phyloP scores from a whole-genome alignment of 495 filamentous ascomycete genomes.

The Arthonia radiata region DNA sequence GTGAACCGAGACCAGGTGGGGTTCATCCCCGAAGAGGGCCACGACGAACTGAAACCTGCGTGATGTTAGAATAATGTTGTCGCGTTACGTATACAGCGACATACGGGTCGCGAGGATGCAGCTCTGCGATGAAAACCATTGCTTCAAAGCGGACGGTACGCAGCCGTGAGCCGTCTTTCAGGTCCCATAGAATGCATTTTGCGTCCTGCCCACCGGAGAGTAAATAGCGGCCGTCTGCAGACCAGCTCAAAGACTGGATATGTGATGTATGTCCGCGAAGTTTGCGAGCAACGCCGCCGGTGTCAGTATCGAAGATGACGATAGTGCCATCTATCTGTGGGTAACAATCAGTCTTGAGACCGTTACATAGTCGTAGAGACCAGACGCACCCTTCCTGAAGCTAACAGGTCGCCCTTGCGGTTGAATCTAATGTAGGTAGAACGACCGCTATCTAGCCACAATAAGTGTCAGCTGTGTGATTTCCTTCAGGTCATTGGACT shows the following conservation, averaged over 20 bases:
- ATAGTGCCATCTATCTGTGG: slow-evolving; percentile 61
- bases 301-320: slow-evolving; percentile 90
- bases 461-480: too few species aligned
- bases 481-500: too few species aligned
- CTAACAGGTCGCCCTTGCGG: slow-evolving; percentile 76
- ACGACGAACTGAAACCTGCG: slow-evolving; percentile 54
- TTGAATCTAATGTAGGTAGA: slow-evolving; percentile 66
- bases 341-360: slow-evolving; percentile 4
- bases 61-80: slow-evolving; percentile 2
- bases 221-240: slow-evolving; percentile 71
- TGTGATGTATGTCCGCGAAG: slow-evolving; percentile 74
- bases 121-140: slow-evolving; percentile 80
- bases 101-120: slow-evolving; percentile 80
- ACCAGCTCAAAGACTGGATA: slow-evolving; percentile 84
- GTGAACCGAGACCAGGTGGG: slow-evolving; percentile 61
- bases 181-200: slow-evolving; percentile 87
- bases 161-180: slow-evolving; percentile 43
- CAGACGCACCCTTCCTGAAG: slow-evolving; percentile 51
- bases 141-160: slow-evolving; percentile 65
- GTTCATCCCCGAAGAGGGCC: slow-evolving; percentile 80
- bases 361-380: slow-evolving; percentile 2
- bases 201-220: slow-evolving; percentile 86
- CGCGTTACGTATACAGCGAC: slow-evolving; percentile 7
- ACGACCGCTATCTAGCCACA: slow-evolving; percentile 41
- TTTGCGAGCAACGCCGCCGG: slow-evolving; percentile 83